Evolutionary conservation across 257 asterid species (phyloP), one percentile per base, ranked within the genome.

Genomic region (Forsythia suspensa): DNA sequence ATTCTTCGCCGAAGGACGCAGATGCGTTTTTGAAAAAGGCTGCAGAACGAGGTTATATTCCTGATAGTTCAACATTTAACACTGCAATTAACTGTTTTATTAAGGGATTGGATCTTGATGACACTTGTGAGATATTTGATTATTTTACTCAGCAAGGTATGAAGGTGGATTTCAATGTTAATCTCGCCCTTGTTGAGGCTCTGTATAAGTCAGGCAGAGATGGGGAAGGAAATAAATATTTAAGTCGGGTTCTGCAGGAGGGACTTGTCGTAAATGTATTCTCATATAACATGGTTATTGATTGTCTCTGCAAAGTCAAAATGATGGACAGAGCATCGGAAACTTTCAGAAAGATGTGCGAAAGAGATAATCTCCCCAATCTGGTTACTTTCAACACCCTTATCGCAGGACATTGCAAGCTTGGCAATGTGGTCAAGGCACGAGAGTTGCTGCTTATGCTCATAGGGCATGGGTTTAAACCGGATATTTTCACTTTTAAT

Each of bases 251-350:
- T 81, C 57, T 86, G 38, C 48, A 76, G 51, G 86, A 85, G 80
- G 90, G 91, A 34, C 87, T 88, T 52, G 83, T 93, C 24, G 79
- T 84, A 8, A 87, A 81, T 79, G 91, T 85, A 5, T 87, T 84
- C 83, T 75, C 91, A 2, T 95, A 88, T 81, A 91, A 95, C 80
- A 85, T 85, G 93, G 82, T 93, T 76, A 88, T 93, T 72, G 94
- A 93, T 87, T 90, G 97, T 85, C 91, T 91, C 75, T 95, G 97
- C 91, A 89, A 89, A 82, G 87, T 87, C 75, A 90, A 87, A 79
- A 86, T 88, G 96, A 88, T 89, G 85, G 82, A 81, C 38, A 84
- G 82, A 77, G 96, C 97, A 67, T 42, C 85, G 55, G 86, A 87
- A 76, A 81, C 85, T 72, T 88, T 95, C 38, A 82, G 73, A 57